Evolutionary conservation across 495 filamentous ascomycete genomes (phyloP), one percentile per base, ranked within the genome.

Genomic region (Terfezia boudieri): DNA sequence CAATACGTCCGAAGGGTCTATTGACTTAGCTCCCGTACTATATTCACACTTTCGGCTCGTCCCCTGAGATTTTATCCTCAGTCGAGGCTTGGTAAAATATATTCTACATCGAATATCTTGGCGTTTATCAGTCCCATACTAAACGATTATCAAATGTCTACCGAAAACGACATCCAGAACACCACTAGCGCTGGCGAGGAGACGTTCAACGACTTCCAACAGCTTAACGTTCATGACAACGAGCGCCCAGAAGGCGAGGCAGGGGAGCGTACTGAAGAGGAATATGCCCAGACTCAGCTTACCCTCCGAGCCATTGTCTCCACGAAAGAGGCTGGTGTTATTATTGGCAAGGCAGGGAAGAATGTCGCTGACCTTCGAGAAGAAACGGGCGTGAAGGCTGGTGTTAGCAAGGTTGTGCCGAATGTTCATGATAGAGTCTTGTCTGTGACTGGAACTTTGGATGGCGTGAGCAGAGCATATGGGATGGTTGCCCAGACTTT

Each of bases 331-430:
- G 90, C 90, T 53, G 90, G 90, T 60, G 84, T 96, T 55, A 95
- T 98, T 67, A 98, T 98, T 64, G 90, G 90, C 63, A 98, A 96
- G 71, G 86, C 82, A 43, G 90, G 90, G 56, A 94, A 98, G 74
- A 96, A 98, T 64, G 90, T 98, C 43, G 90, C 90, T 23, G 88
- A 96, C 65, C 73, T 98, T 57, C 84, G 90, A 63, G 89, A 98
- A 56, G 87, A 94, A 68, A 98, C 92, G 52, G 90, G 87, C 56
- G 90, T 95, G 52, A 94, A 89, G 68, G 90, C 90, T 57, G 90
- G 90, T 58, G 90, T 98, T 43, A 94, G 86, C 76, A 98, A 96
- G 73, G 92, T 96, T 48, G 90, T 98, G 50, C 86, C 84, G 53
- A 88, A 89, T 56, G 90, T 98, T 46, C 87, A 94, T 66, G 90